phyloP scores from a whole-genome alignment of 805 yeast genomes.

The Pachysolen tannophilus region DNA sequence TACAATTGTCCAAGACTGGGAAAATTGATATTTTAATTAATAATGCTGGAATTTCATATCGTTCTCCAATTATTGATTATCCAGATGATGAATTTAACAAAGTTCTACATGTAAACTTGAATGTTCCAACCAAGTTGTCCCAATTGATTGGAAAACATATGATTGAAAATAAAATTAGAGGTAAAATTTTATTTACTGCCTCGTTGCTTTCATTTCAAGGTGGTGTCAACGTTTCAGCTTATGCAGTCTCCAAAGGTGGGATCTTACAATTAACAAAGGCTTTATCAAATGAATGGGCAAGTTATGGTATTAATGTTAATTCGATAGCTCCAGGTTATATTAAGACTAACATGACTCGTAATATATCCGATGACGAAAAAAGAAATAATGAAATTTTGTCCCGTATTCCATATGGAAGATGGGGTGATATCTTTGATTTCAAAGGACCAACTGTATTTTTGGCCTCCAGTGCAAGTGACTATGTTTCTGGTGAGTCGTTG shows the following conservation, averaged over 20 bases:
- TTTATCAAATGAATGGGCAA: constrained; percentile 36
- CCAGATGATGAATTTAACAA: constrained; percentile 28
- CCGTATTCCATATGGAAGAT: constrained; percentile 37
- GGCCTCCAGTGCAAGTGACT: constrained; percentile 42
- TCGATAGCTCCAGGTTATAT: constrained; percentile 44
- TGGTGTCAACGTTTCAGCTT: constrained; percentile 28
- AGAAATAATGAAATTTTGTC: constrained; percentile 21
- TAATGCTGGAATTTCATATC: constrained; percentile 27
- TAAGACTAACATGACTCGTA: constrained; percentile 35
- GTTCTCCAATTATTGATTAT: constrained; percentile 26
- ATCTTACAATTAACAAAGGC: constrained; percentile 27
- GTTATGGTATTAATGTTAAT: constrained; percentile 36
- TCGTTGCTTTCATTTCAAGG: constrained; percentile 34
- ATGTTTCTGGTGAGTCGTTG: constrained; percentile 42
- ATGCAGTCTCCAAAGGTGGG: constrained; percentile 35
- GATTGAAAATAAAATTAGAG: constrained; percentile 23
- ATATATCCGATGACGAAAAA: constrained; percentile 18
- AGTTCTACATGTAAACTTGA: constrained; percentile 32
- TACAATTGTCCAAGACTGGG: constrained; percentile 20
- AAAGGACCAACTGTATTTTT: constrained; percentile 35
- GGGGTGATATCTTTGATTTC: constrained; percentile 42
- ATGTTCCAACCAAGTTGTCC: constrained; percentile 28
- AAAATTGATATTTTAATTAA: constrained; percentile 24
- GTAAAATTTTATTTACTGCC: constrained; percentile 35
- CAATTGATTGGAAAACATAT: constrained; percentile 28